These are phyloP conservation scores for Arachnomyces sp. DNA, from an alignment of 2,329 filamentous ascomycete species.

Conservation along the genomic window DNA sequence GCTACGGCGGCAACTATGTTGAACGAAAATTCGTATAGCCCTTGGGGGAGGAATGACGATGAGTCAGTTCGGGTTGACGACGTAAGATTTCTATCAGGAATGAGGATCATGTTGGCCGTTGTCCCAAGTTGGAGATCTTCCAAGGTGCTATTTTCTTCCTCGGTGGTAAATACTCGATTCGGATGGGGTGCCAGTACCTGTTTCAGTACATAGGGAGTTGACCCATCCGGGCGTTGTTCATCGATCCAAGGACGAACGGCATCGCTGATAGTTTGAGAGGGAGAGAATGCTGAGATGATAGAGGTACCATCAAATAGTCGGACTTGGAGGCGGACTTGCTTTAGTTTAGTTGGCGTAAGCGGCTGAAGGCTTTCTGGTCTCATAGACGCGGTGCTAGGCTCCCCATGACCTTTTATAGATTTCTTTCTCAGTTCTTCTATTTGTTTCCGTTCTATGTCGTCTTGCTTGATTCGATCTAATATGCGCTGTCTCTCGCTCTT, in stretches of 20 bases:
- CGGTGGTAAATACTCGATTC: conserved; percentile 63
- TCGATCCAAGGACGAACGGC: conserved; percentile 76
- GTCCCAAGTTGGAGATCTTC: conserved; percentile 66
- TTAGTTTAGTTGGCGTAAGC: conserved; percentile 15
- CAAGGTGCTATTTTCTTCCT: conserved; percentile 65
- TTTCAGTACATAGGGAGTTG: conserved; percentile 71
- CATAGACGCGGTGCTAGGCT: conserved; percentile 7
- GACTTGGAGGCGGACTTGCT: conserved; percentile 61
- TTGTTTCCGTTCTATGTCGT: conserved; percentile 61
- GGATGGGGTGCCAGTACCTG: conserved; percentile 72
- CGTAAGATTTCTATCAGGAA: conserved; percentile 50
- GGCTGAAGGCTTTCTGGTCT: conserved; percentile 5
- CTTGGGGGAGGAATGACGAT: no score
- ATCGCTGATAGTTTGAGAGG: conserved; percentile 53
- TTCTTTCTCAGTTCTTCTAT: conserved; percentile 38
- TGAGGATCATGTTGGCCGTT: conserved; percentile 73
- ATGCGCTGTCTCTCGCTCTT: conserved; percentile 64
- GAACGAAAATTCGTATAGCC: conserved; percentile 32
- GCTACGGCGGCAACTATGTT: conserved; percentile 36
- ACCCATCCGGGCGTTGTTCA: conserved; percentile 48
- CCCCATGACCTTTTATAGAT: conserved; percentile 9
- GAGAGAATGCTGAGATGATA: conserved; percentile 60
- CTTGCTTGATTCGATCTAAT: conserved; percentile 66
- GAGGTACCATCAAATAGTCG: conserved; percentile 78
- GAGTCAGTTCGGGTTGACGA: no score